Conservation (phyloP, 331 rosid species). For the Rhamnella rubrinervis region DNA sequence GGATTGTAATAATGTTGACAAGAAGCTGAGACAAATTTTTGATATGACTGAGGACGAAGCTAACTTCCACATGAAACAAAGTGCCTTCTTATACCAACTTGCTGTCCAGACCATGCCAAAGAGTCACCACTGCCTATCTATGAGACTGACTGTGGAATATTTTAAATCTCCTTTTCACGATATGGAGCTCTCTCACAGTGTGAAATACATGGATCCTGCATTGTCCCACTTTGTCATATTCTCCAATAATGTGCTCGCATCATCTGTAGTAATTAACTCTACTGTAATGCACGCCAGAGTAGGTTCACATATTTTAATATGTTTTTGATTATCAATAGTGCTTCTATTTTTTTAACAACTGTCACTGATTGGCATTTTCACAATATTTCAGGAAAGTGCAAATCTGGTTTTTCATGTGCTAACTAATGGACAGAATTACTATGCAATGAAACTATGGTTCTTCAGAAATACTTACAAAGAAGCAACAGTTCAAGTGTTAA, state of each 20-base stretch:
- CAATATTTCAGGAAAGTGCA: conserved; percentile 64
- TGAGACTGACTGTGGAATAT: conserved; percentile 90
- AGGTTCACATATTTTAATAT: conserved; percentile 31
- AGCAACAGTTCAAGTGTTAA: conserved; percentile 74
- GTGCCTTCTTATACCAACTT: conserved; percentile 94
- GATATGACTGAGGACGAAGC: conserved; percentile 99
- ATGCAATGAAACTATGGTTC: conserved; percentile 92
- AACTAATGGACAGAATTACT: conserved; percentile 89
- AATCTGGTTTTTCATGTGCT: conserved; percentile 89
- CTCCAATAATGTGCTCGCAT: conserved; percentile 83
- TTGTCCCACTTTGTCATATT: conserved; percentile 77
- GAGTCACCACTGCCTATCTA: conserved; percentile 88
- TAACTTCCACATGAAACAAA: conserved; percentile 88
- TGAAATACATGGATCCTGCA: conserved; percentile 63
- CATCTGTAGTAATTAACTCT: conserved; percentile 89
- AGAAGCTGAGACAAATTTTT: conserved; percentile 87
- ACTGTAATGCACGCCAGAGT: conserved; percentile 76
- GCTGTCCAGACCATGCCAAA: conserved; percentile 96
- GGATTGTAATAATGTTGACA: conserved; percentile 91
- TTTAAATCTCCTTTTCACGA: conserved; percentile 56
- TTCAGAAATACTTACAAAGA: conserved; percentile 61
- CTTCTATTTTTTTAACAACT: conserved; percentile 1
- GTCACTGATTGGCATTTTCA: conserved; percentile 33
- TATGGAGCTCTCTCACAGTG: conserved; percentile 42
- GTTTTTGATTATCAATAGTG: conserved; percentile 19